Evolutionary conservation across 1,284 basidiomycete species (phyloP).

Genomic region (Irpex rosettiformis): DNA sequence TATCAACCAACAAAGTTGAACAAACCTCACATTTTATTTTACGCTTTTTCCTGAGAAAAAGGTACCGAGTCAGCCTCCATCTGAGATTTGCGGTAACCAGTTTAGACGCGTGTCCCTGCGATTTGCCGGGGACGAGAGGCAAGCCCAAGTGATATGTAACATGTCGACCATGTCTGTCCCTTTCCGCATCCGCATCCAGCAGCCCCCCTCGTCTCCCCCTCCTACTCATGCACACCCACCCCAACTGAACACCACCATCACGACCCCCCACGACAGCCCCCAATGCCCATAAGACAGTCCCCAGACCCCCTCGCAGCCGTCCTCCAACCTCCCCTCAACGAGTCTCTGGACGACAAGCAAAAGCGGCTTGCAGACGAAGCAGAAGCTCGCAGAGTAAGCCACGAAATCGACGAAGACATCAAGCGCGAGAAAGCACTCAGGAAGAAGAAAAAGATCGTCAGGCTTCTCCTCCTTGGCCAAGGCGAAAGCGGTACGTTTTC

Average conservation of each 20-base stretch:
- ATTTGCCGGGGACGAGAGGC: constrained; percentile 14
- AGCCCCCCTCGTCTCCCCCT: constrained; percentile 11
- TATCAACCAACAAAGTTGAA: too few species aligned
- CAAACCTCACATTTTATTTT: neutral
- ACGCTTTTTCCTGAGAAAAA: neutral
- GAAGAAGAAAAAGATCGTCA: constrained; percentile 60
- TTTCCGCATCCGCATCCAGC: constrained; percentile 21
- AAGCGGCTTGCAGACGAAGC: constrained; percentile 53
- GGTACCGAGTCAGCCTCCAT: constrained; percentile 6
- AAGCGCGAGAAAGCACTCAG: constrained; percentile 59
- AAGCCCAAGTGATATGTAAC: constrained; percentile 12
- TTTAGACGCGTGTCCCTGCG: constrained; percentile 15
- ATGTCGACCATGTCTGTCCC: constrained; percentile 20
- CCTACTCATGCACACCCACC: constrained; percentile 33
- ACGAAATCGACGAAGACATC: constrained; percentile 64
- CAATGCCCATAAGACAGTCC: constrained; percentile 43
- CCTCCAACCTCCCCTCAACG: constrained; percentile 58
- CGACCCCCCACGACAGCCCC: constrained; percentile 33
- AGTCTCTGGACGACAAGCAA: constrained; percentile 52
- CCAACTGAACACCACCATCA: neutral
- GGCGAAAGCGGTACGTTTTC: constrained; percentile 62
- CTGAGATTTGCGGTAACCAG: constrained; percentile 8
- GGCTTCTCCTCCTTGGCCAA: constrained; percentile 67
- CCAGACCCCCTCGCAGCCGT: constrained; percentile 63
- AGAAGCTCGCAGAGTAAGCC: constrained; percentile 57